Evolutionary conservation across 139 green algal genomes (phyloP).

Genomic region (Chlorella ohadii): DNA sequence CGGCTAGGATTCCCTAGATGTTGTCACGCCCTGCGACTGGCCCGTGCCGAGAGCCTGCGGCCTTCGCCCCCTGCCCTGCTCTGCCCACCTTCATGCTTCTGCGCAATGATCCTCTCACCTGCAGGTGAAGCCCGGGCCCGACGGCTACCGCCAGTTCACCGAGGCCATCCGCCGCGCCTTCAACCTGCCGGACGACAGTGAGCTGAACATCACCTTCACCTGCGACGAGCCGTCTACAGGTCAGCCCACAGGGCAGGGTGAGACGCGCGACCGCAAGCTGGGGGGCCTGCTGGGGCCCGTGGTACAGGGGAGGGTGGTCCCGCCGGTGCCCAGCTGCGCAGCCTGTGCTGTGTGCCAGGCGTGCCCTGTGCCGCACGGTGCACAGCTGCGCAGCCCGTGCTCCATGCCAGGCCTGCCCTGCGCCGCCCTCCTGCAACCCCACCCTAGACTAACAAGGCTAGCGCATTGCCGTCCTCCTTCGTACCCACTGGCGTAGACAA

Average conservation of each 20-base stretch:
- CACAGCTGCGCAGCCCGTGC: background rate
- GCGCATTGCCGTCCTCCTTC: background rate
- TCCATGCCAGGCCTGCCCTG: background rate
- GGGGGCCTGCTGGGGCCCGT: no score
- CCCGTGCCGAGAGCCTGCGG: background rate
- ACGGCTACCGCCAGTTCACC: slow-evolving; percentile 88
- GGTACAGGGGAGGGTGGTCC: no score
- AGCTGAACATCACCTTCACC: slow-evolving; percentile 95
- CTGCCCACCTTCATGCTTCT: no score
- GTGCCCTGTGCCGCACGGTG: no score
- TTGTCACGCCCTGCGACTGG: background rate
- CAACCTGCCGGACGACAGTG: slow-evolving; percentile 79
- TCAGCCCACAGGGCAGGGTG: background rate
- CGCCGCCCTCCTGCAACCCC: background rate
- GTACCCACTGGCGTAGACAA: slow-evolving; percentile 29
- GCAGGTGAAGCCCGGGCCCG: slow-evolving; percentile 56
- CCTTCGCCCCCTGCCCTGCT: no score
- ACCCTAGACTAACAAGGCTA: no score
- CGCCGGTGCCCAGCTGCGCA: no score
- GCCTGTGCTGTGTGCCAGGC: no score
- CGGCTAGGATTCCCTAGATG: background rate
- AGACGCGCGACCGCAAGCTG: no score
- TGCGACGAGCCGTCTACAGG: slow-evolving; percentile 86
- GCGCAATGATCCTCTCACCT: no score
- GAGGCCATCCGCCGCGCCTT: slow-evolving; percentile 84